phyloP scores from a whole-genome alignment of 2,329 filamentous ascomycete species.

The Cladosporium phlei region DNA sequence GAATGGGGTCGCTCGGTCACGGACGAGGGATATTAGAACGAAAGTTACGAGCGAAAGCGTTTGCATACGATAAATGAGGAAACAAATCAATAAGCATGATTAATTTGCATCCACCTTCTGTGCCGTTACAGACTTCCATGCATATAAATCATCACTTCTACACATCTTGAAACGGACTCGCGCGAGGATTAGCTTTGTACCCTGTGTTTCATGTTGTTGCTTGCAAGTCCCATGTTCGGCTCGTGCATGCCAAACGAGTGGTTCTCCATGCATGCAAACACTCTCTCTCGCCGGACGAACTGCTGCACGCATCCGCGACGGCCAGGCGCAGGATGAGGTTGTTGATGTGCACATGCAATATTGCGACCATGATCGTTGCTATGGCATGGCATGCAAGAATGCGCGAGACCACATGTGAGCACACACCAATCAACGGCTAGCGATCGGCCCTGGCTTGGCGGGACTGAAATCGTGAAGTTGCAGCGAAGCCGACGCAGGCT shows the following conservation, averaged over 20 bases:
- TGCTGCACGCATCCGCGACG: slow-evolving; percentile 4
- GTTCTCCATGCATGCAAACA: slow-evolving; percentile 6
- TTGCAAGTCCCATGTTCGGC: too few species aligned
- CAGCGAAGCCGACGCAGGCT: not conserved
- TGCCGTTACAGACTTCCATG: too few species aligned
- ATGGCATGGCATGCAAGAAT: slow-evolving; percentile 2
- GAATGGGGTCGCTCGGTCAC: slow-evolving; percentile 21
- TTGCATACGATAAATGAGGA: slow-evolving; percentile 9
- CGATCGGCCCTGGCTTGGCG: slow-evolving; percentile 1
- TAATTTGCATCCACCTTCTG: too few species aligned
- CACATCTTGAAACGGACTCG: too few species aligned
- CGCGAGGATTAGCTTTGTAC: not conserved
- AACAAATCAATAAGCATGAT: too few species aligned
- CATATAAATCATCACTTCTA: not conserved
- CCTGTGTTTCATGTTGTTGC: slow-evolving; percentile 8
- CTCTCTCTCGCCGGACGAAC: slow-evolving; percentile 1
- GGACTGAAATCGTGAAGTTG: not conserved
- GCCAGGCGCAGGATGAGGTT: not conserved
- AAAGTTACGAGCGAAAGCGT: slow-evolving; percentile 13
- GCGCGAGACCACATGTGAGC: not conserved
- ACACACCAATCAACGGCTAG: slow-evolving; percentile 6
- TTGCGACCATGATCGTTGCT: too few species aligned
- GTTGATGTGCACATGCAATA: too few species aligned
- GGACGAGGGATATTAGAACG: slow-evolving; percentile 1
- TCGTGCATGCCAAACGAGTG: slow-evolving; percentile 6